Percentiles rank a stretch among this genome's conserved stretches.
Conservation (phyloP, 768 basidiomycete genomes). For the Rhizopogon vulgaris region DNA sequence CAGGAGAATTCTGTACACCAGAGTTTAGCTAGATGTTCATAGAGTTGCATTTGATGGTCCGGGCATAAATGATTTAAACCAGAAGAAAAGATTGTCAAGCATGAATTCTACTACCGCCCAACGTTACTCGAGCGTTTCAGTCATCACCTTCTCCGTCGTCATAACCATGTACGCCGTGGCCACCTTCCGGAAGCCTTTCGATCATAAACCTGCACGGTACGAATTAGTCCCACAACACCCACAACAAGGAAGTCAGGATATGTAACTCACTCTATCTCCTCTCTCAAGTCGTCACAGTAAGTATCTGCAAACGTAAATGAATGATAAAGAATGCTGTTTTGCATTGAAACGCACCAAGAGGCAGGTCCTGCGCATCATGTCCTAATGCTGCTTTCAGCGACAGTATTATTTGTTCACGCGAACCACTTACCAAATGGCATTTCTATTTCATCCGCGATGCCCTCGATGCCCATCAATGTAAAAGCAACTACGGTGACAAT, state of each 20-base stretch:
- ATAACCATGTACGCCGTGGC: conserved; percentile 62
- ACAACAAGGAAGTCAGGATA: not conserved
- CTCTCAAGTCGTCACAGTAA: conserved; percentile 81
- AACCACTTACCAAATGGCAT: conserved; percentile 77
- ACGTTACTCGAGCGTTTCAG: conserved; percentile 25
- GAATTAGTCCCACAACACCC: conserved; percentile 6
- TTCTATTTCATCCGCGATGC: conserved; percentile 92
- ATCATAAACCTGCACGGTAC: conserved; percentile 52
- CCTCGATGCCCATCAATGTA: conserved; percentile 92
- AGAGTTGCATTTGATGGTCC: not conserved
- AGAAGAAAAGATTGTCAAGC: not conserved
- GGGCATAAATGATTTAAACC: not conserved
- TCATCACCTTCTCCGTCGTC: conserved; percentile 84
- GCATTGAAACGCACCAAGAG: conserved; percentile 48
- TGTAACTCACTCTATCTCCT: conserved; percentile 68
- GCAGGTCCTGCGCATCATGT: conserved; percentile 62
- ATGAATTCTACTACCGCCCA: not conserved
- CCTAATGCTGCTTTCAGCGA: conserved; percentile 30
- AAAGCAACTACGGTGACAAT: conserved; percentile 83
- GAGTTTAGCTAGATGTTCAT: conserved; percentile 65
- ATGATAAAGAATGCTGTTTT: not conserved
- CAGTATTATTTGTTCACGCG: not conserved
- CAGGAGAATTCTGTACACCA: conserved; percentile 80
- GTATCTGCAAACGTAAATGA: conserved; percentile 42
- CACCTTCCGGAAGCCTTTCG: conserved; percentile 65